Base-by-base conservation (phyloP, 768 basidiomycete species). In the Kwoniella dejecticola region DNA sequence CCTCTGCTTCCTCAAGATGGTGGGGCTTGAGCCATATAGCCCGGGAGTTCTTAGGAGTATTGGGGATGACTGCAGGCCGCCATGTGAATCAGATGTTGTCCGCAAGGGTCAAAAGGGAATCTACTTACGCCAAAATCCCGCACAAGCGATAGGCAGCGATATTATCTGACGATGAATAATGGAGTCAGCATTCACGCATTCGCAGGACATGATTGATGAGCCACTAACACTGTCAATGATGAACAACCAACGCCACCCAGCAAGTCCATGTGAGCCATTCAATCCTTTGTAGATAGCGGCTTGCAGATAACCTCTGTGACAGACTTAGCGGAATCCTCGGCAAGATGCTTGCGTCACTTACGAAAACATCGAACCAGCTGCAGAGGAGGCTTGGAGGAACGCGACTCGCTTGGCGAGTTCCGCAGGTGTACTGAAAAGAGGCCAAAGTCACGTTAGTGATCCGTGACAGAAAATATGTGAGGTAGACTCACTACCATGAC, bases 361-460 rank as follows among this genome's bases (percentile, higher is more conserved):
- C 42, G 77, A 0, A 23, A 57, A 57, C 55, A 57, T 57, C 1
- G 55, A 57, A 3, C 81, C 82, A 7, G 61, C 57, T 2, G 63
- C 56, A 36, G 62, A 50, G 44, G 72, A 52, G 46, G 64, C 81
- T 54, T 81, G 80, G 46, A 52, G 61, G 26, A 66, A 55, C 2
- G 60, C 66, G 21, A 64, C 60, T n/a, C 66, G 72, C 64, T 83
- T 83, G n/a, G 76, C 81, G 0, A 83, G 75, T 48, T 83, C 82
- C 19, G 82, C 80, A 7, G 72, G 48, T 2, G 62, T 64, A 41
- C 44, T 46, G 13, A 27, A 33, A 8, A 36, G 33, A 36, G 33
- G 33, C n/a, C 23, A 33, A 38, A 36, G 24, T 36, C 19, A 21
- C 44, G 30, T 27, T 33, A 29, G 23, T 4, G n/a, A 44, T 24